phyloP scores from a whole-genome alignment of 208 protist genomes.

The Novymonas esmeraldas region DNA sequence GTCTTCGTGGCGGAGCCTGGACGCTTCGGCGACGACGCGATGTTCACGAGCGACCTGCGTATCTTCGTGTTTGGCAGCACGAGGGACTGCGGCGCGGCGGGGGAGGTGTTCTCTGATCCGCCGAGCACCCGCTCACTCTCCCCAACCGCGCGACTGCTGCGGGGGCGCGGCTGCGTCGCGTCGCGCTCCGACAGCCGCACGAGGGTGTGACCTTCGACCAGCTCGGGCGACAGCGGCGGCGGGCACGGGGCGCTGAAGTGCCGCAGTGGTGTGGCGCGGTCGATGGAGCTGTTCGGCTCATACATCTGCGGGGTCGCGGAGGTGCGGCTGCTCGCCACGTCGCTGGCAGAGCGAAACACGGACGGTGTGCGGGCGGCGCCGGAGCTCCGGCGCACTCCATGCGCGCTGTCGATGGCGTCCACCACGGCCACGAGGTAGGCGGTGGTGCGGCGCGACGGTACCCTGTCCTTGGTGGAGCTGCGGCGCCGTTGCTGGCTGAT shows the following conservation, averaged over 20 bases:
- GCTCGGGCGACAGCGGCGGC: background rate
- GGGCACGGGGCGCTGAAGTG: too few species aligned
- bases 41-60: background rate
- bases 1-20: background rate
- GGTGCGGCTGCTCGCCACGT: background rate
- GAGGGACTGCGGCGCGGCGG: background rate
- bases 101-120: too few species aligned
- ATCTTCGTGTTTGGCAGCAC: background rate
- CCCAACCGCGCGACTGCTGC: too few species aligned
- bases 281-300: background rate
- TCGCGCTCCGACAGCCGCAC: background rate
- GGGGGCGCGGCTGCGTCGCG: conserved; percentile 7
- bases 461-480: conserved; percentile 1
- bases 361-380: background rate
- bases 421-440: background rate
- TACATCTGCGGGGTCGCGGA: background rate
- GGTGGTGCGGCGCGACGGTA: background rate
- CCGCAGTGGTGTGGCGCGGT: background rate
- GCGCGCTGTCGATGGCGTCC: background rate
- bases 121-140: too few species aligned
- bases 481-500: background rate
- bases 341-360: background rate
- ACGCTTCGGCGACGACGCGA: background rate
- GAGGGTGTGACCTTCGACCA: background rate
- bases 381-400: background rate